Evolutionary conservation across 176 grass and related monocot species (phyloP), one percentile per base, ranked within the genome.

Genomic region (Eragrostis nindensis): DNA sequence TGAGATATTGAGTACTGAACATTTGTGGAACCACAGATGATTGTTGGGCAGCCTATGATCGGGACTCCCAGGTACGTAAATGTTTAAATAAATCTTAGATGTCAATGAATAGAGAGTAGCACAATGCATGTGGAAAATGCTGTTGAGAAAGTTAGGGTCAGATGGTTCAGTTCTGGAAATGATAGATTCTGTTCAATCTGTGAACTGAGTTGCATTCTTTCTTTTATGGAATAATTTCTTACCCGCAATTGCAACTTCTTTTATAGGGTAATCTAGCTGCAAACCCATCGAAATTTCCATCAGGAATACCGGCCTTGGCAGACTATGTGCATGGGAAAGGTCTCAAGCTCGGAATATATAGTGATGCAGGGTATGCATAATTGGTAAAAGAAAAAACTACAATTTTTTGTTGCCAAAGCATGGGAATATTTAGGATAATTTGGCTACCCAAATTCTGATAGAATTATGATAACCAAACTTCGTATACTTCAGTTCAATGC

Each of bases 311-410:
- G 47, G 46, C 59, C 46, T 39, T 88, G 36, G 82, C 77, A 60
- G 89, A 85, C 76, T 91, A 85, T 74, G 66, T 91, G 68, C 89
- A 91, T 5, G 60, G 25, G 22, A 85, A 91, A 82, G 50, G 72
- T 16, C 81, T 88, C 5, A 91, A 91, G 21, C 70, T 91, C 9
- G 85, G 89, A 53, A 73, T 91, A 30, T 88, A 88, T 19, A 63
- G 85, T 21, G 90, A 92, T 66, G 86, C 86, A 62, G 85, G 90
- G 82, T 88, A 85, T 32, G 25, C 8, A 46, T 69, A 14, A 8
- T 12, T 84, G 2, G 55, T 1, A 57, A 27, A 21, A 77, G 55
- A 25, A 17, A 73, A 44, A 50, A 48, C 10, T 36, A 36, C 1
- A 36, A 36, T 2, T 2, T 2, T 2, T 36, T 36, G 32, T 36